Evolutionary conservation across 352 stramenopile species (phyloP), one percentile per base, ranked within the genome.

Genomic region (Phytopythium vexans): DNA sequence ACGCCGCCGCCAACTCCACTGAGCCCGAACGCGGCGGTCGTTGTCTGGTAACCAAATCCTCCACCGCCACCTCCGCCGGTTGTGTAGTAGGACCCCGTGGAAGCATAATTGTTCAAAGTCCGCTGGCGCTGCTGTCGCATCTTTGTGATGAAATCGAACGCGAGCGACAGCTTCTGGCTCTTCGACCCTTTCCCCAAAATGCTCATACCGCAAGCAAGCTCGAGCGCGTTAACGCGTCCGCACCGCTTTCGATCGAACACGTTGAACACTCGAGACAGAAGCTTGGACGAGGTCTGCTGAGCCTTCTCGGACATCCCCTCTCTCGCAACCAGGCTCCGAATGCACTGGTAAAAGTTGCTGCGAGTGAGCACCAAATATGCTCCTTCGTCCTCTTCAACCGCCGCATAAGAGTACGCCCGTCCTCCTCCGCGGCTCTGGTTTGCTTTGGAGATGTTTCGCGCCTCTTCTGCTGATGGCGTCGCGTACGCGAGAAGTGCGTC

Each of bases 141-240:
- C 55, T 89, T 90, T 8, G 79, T 86, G 60, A 95, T 89, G 39
- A 95, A 91, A 8, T 95, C 86, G 42, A 95, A 95, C 5, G 84
- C 83, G 41, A 89, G 72, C 8, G 81, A 83, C 8, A 95, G 66
- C 58, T 95, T 95, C 49, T 94, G 86, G 42, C 79, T 92, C 51
- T 95, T 95, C 2, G 82, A 89, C 6, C 86, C 86, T 60, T 84
- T 83, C 8, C 86, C 86, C 12, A 95, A 46, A 46, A 95, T 94
- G 51, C 81, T 94, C 53, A 95, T 62, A 3, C 86, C 86, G 45
- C 86, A 95, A 10, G 81, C 86, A n/a, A 95, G 66, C 48, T 95
- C 86, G 3, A 95, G 56, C 0, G 80, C 86, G 50, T 94, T 92
- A 36, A 94, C 86, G 38, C 82, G 82, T 34, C 84, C 84, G 40